A percentile compares a stretch with the other conserved stretches of the same genome.
These are phyloP conservation scores for Globisporangium recalcitrans DNA, from an alignment of 352 stramenopile genomes.

Conservation along the genomic window DNA sequence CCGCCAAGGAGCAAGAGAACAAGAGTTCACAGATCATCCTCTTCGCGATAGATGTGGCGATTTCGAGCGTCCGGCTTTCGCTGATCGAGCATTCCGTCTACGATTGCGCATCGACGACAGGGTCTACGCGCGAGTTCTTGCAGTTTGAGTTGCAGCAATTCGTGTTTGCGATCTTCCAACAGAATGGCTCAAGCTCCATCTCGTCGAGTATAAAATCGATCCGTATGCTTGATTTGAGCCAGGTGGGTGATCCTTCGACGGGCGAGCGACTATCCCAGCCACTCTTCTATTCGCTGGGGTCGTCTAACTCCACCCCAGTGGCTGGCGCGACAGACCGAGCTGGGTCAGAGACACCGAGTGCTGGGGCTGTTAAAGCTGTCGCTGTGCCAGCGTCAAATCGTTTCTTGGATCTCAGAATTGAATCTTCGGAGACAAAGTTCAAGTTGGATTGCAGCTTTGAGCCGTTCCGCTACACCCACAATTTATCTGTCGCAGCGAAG, in stretches of 20 bases:
- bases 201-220: conserved; percentile 53
- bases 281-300: conserved; percentile 33
- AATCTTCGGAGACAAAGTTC: conserved; percentile 50
- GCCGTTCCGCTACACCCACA: conserved; percentile 69
- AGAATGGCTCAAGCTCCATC: conserved; percentile 39
- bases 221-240: conserved; percentile 65
- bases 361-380: neutral
- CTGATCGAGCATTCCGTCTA: conserved; percentile 25
- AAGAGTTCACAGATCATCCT: conserved; percentile 51
- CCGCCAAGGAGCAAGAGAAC: conserved; percentile 37
- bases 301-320: conserved; percentile 4
- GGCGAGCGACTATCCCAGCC: conserved; percentile 23
- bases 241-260: conserved; percentile 15
- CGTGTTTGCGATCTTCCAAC: conserved; percentile 58
- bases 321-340: conserved; percentile 8
- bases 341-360: neutral
- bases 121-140: conserved; percentile 47
- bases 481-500: conserved; percentile 55
- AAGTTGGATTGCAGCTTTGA: conserved; percentile 51
- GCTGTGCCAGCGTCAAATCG: conserved; percentile 16
- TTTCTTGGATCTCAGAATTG: conserved; percentile 52
- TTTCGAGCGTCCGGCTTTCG: conserved; percentile 49
- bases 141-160: conserved; percentile 67
- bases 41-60: conserved; percentile 58
- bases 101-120: conserved; percentile 4